Evolutionary conservation across 805 yeast species (phyloP), one percentile per base, ranked within the genome.

Genomic region (Candida cerambycidarum): DNA sequence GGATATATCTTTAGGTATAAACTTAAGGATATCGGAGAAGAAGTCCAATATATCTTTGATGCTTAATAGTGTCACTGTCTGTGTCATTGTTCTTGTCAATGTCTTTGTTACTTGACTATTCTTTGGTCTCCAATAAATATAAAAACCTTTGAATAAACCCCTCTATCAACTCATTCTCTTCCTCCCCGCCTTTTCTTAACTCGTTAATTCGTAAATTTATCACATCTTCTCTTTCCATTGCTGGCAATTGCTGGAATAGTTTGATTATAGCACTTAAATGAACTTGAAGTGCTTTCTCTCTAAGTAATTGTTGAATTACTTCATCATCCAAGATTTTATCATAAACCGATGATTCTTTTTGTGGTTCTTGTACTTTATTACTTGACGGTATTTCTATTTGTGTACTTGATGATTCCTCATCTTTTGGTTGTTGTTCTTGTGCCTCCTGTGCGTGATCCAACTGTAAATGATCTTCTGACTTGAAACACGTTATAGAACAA

Each of bases 101-200:
- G n/a, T n/a, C n/a, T n/a, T n/a, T n/a, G n/a, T n/a, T n/a, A n/a
- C n/a, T n/a, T n/a, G n/a, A n/a, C n/a, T n/a, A n/a, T n/a, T n/a
- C n/a, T n/a, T n/a, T n/a, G n/a, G n/a, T n/a, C n/a, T n/a, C 32
- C 15, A 24, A 4, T 21, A 41, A 31, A 15, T 36, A 31, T 18
- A 41, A 35, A 4, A 78, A 63, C 28, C 74, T 50, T 34, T 57
- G 57, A 12, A 82, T 77, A 59, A 86, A 85, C 51, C 85, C 92
- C 57, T 85, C 90, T 3, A 87, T 79, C 17, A 82, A 61, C 47
- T 69, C 79, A 54, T 87, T 87, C 38, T 76, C 78, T 50, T 86
- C 88, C 0, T 68, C 42, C 0, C 95, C 95, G 4, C 84, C 83
- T 2, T 55, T 57, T 25, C 95, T 62, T 12, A 87, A 62, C 41